Percentiles rank a stretch among this genome's conserved stretches.
Evolutionary conservation across 1,284 basidiomycete species (phyloP).

Genomic region (Leccinum brunneo-olivaceum): DNA sequence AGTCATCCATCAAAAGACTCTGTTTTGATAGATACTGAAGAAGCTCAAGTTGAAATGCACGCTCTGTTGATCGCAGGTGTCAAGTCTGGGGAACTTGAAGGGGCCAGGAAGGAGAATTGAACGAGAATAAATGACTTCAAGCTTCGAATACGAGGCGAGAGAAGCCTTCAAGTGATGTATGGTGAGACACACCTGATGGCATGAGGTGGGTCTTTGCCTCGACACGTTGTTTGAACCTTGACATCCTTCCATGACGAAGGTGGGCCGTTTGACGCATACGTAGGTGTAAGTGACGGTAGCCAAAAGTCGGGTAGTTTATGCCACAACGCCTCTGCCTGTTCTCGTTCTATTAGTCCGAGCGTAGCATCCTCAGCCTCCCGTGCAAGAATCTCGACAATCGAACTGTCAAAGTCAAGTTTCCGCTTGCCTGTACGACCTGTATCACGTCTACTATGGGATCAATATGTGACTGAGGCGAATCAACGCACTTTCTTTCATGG

Average conservation of each 20-base stretch:
- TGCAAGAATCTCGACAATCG: slow-evolving; percentile 63
- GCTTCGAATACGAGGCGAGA: slow-evolving; percentile 31
- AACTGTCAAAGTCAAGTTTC: slow-evolving; percentile 72
- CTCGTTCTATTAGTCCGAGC: slow-evolving; percentile 71
- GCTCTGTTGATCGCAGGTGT: slow-evolving; percentile 37
- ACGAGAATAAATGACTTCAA: slow-evolving; percentile 74
- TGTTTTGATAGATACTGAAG: no score
- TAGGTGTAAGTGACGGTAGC: slow-evolving; percentile 85
- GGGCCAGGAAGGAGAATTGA: slow-evolving; percentile 53
- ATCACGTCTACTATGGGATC: neutral
- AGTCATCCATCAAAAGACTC: no score
- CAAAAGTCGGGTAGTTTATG: slow-evolving; percentile 92
- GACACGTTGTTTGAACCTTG: slow-evolving; percentile 82
- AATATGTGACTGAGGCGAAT: neutral
- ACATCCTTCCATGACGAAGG: slow-evolving; percentile 66
- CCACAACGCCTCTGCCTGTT: slow-evolving; percentile 78
- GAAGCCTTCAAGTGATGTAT: neutral
- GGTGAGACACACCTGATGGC: slow-evolving; percentile 54
- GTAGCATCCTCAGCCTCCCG: slow-evolving; percentile 82
- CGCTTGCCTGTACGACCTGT: slow-evolving; percentile 58
- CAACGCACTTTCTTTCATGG: slow-evolving; percentile 32
- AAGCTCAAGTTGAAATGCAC: no score
- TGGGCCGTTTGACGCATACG: slow-evolving; percentile 57
- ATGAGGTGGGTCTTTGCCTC: slow-evolving; percentile 70
- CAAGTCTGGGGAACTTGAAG: slow-evolving; percentile 35